phyloP scores from a whole-genome alignment of 1,139 yeast genomes.

The Suhomyces panamericanus region DNA sequence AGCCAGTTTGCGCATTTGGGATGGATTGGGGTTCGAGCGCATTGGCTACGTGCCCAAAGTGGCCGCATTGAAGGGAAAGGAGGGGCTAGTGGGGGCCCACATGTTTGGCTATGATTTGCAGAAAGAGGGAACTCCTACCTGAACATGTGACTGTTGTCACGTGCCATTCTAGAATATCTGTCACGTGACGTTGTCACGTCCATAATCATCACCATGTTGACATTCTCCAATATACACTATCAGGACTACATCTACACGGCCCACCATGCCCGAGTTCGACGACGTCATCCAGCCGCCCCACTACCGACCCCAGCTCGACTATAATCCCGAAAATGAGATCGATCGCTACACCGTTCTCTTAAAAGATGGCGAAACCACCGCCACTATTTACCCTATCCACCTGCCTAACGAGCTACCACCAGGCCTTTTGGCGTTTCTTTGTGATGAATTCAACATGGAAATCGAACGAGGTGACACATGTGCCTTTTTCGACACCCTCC shows the following conservation, averaged over 20 bases:
- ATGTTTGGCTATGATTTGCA: constrained; percentile 60
- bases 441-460: constrained; percentile 93
- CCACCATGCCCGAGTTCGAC: constrained; percentile 39
- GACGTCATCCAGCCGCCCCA: constrained; percentile 38
- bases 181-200: background rate
- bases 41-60: constrained; percentile 69
- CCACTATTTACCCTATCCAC: constrained; percentile 85
- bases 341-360: constrained; percentile 65
- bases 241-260: constrained; percentile 17
- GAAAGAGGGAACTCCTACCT: background rate
- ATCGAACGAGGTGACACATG: constrained; percentile 85
- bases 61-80: constrained; percentile 61
- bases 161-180: too few relatives aligned
- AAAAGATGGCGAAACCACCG: constrained; percentile 87
- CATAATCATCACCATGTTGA: constrained; percentile 12
- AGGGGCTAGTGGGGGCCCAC: constrained; percentile 64
- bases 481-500: constrained; percentile 78
- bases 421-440: constrained; percentile 73
- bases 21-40: constrained; percentile 66
- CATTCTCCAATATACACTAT: constrained; percentile 29
- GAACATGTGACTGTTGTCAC: background rate
- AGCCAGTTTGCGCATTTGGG: constrained; percentile 76
- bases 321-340: constrained; percentile 32
- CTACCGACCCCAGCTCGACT: constrained; percentile 37
- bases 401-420: constrained; percentile 66